A percentile compares a stretch with the other conserved stretches of the same genome.
These are phyloP conservation scores for Arabidopsis lyrata DNA, from an alignment of 441 rosid species.

Conservation along the genomic window DNA sequence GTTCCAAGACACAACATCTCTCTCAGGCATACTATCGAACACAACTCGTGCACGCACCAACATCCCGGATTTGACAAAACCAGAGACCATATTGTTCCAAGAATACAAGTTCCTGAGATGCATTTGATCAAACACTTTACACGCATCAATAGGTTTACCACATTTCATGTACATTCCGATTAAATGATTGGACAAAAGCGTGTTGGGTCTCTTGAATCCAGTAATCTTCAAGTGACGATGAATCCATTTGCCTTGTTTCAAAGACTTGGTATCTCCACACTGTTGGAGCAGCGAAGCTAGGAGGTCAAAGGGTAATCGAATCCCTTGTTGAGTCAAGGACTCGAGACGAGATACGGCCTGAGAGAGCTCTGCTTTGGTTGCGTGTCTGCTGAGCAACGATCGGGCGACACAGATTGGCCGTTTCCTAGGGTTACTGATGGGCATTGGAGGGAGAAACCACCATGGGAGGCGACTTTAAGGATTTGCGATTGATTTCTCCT, in stretches of 20 bases:
- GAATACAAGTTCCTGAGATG: slow-evolving; percentile 63
- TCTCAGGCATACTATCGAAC: slow-evolving; percentile 76
- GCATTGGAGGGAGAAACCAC: slow-evolving; percentile 64
- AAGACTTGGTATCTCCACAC: slow-evolving; percentile 59
- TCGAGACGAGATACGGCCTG: slow-evolving; percentile 65
- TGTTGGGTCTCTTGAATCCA: slow-evolving; percentile 54
- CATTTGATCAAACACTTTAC: slow-evolving; percentile 74
- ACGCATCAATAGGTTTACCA: slow-evolving; percentile 54
- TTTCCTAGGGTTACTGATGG: slow-evolving; percentile 48
- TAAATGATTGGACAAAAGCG: slow-evolving; percentile 63
- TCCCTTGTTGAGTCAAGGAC: slow-evolving; percentile 56
- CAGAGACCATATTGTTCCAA: slow-evolving; percentile 76
- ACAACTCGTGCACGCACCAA: slow-evolving; percentile 60
- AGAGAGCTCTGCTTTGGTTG: slow-evolving; percentile 49
- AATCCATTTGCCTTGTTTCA: slow-evolving; percentile 67
- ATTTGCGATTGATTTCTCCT: neutral
- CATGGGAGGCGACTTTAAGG: slow-evolving; percentile 44
- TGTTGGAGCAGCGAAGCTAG: slow-evolving; percentile 55
- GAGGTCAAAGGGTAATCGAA: slow-evolving; percentile 59
- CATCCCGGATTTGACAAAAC: slow-evolving; percentile 72
- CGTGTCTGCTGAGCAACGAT: slow-evolving; percentile 50
- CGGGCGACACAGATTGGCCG: slow-evolving; percentile 49
- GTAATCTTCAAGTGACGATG: slow-evolving; percentile 84
- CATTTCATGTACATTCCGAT: slow-evolving; percentile 62
- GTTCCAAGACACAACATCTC: slow-evolving; percentile 83